These are phyloP conservation scores for Podospora bellae-mahoneyi DNA, from an alignment of 495 filamentous ascomycete species.

Conservation along the genomic window DNA sequence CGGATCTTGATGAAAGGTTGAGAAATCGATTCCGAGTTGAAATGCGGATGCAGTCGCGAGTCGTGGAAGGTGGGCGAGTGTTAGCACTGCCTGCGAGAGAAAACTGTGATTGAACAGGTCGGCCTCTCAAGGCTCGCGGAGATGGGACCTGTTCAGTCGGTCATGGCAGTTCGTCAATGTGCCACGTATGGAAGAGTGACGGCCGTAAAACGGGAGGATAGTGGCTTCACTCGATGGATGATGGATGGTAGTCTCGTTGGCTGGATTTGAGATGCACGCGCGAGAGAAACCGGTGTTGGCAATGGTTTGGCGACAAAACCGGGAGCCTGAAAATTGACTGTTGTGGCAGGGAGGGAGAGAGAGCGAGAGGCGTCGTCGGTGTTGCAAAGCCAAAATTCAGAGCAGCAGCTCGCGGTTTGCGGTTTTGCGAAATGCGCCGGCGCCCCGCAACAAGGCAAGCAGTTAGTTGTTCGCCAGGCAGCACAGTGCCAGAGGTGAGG, in stretches of 20 bases:
- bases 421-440: conserved; percentile 2
- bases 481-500: neutral
- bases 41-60: neutral
- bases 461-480: neutral
- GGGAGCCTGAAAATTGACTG: neutral
- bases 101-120: conserved; percentile 1
- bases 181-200: neutral
- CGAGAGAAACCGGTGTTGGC: neutral
- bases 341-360: neutral
- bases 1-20: neutral
- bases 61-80: neutral
- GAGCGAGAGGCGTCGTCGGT: neutral
- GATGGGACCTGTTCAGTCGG: conserved; percentile 15
- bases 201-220: neutral
- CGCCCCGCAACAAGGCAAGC: conserved; percentile 2
- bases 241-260: neutral
- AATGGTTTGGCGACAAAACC: neutral
- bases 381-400: neutral
- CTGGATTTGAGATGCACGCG: neutral
- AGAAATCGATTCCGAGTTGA: neutral
- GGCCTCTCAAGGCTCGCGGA: conserved; percentile 16
- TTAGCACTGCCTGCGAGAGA: neutral
- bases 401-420: neutral
- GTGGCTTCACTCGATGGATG: neutral
- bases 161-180: conserved; percentile 17